A percentile compares a stretch with the other conserved stretches of the same genome.
Conservation (phyloP, 192 early-diverging fungal genomes). For the Podila epigama region DNA sequence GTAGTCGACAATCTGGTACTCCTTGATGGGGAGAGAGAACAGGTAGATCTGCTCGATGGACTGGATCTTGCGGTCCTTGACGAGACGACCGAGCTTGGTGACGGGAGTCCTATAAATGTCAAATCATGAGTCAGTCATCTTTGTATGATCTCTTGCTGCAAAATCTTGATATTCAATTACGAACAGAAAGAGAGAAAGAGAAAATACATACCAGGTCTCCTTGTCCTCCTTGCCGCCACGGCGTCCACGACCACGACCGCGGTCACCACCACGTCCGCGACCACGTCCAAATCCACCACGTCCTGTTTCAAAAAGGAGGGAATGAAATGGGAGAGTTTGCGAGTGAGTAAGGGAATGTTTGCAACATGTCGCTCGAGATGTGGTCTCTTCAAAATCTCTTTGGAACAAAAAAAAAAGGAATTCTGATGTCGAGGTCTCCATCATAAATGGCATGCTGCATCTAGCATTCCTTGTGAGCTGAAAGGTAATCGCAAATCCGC, state of each 20-base stretch:
- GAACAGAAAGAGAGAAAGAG: slow-evolving; percentile 8
- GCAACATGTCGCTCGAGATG: too few species aligned
- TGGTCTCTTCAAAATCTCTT: too few species aligned
- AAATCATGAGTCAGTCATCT: background rate
- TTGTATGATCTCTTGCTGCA: background rate
- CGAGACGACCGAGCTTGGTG: slow-evolving; percentile 99
- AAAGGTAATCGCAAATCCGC: too few species aligned
- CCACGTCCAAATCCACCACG: slow-evolving; percentile 82
- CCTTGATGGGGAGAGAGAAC: slow-evolving; percentile 99
- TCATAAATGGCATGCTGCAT: too few species aligned
- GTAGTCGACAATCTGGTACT: slow-evolving; percentile 98
- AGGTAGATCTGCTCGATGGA: slow-evolving; percentile 97
- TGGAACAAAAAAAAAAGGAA: too few species aligned
- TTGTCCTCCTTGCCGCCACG: slow-evolving; percentile 78
- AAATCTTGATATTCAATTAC: slow-evolving; percentile 23
- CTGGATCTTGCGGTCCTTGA: slow-evolving; percentile 97
- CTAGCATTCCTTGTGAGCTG: too few species aligned
- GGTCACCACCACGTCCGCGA: slow-evolving; percentile 74
- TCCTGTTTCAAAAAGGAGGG: slow-evolving; percentile 48
- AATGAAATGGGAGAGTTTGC: background rate
- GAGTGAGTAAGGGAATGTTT: too few species aligned
- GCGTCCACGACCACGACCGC: slow-evolving; percentile 65
- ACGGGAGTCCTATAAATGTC: slow-evolving; percentile 68
- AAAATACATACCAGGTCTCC: slow-evolving; percentile 70
- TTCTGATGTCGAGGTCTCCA: too few species aligned